Percentiles rank a stretch among this genome's conserved stretches.
phyloP scores from a whole-genome alignment of 2,329 filamentous ascomycete genomes.

The Endothia cerciana region DNA sequence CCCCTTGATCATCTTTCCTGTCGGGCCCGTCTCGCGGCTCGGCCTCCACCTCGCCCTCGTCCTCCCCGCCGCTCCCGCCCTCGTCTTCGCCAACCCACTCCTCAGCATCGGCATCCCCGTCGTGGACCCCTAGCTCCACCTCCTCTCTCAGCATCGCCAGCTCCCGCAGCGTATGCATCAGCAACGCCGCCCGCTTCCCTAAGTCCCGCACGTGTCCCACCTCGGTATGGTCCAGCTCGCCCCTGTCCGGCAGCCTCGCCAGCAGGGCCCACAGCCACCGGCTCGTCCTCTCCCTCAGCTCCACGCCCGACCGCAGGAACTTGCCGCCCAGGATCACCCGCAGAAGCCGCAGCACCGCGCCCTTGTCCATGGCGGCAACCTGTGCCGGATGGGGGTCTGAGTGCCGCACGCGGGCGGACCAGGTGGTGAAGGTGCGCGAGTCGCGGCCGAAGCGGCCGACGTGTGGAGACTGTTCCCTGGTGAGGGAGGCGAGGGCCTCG shows the following conservation, averaged over 20 bases:
- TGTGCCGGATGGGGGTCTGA: conserved; percentile 63
- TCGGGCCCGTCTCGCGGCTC: conserved; percentile 45
- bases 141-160: conserved; percentile 52
- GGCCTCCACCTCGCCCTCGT: conserved; percentile 27
- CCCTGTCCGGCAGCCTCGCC: conserved; percentile 73
- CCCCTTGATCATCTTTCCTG: conserved; percentile 39
- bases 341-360: conserved; percentile 68
- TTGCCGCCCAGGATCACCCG: conserved; percentile 67
- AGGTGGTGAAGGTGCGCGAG: conserved; percentile 53
- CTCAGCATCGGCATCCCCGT: conserved; percentile 45
- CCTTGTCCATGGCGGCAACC: conserved; percentile 67
- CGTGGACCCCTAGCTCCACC: conserved; percentile 42
- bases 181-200: conserved; percentile 72
- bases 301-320: conserved; percentile 62
- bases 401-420: conserved; percentile 55
- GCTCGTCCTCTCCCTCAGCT: conserved; percentile 69
- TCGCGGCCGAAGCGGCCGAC: conserved; percentile 58
- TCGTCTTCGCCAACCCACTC: conserved; percentile 46
- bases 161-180: conserved; percentile 59
- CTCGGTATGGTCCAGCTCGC: conserved; percentile 75
- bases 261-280: conserved; percentile 86
- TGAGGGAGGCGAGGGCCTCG: conserved; percentile 55
- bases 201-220: conserved; percentile 78
- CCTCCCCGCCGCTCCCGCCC: conserved; percentile 38
- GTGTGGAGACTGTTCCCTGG: conserved; percentile 36